Evolutionary conservation across 2,329 filamentous ascomycete species (phyloP).

Genomic region (Pestalotiopsis sp.): DNA sequence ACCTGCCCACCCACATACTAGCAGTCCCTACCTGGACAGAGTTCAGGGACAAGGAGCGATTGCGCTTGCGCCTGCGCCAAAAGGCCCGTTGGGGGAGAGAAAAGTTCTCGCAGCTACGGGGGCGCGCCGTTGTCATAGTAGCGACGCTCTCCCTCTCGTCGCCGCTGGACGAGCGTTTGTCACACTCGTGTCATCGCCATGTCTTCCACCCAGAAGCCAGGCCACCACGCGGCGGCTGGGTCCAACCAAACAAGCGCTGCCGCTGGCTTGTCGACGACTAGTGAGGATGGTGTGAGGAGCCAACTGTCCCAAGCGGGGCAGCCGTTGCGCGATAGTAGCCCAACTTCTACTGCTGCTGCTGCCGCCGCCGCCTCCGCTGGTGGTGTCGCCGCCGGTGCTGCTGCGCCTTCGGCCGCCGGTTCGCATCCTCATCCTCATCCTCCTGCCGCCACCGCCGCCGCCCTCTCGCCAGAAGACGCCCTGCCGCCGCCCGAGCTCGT

Average conservation of each 20-base stretch:
- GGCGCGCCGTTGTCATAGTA: no score
- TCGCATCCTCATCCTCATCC: not conserved
- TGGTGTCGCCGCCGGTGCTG: not conserved
- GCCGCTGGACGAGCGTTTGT: not conserved
- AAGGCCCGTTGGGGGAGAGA: no score
- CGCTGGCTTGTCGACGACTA: not conserved
- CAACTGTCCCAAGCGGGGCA: constrained; percentile 12
- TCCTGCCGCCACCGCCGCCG: not conserved
- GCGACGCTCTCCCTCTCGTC: not conserved
- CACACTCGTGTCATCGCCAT: not conserved
- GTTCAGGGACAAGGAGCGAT: no score
- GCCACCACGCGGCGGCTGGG: not conserved
- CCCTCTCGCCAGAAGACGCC: not conserved
- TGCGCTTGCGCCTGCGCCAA: no score
- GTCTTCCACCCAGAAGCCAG: constrained; percentile 1
- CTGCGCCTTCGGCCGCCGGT: not conserved
- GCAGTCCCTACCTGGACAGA: not conserved
- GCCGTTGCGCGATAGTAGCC: constrained; percentile 1
- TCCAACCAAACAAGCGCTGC: not conserved
- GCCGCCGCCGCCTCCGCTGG: not conserved
- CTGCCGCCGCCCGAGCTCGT: not conserved
- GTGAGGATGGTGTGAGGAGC: constrained; percentile 3
- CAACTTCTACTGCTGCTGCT: not conserved
- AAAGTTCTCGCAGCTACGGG: no score
- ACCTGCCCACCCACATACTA: not conserved